Evolutionary conservation across 2,329 filamentous ascomycete genomes (phyloP), one percentile per base, ranked within the genome.

Genomic region (Coleophoma crateriformis): DNA sequence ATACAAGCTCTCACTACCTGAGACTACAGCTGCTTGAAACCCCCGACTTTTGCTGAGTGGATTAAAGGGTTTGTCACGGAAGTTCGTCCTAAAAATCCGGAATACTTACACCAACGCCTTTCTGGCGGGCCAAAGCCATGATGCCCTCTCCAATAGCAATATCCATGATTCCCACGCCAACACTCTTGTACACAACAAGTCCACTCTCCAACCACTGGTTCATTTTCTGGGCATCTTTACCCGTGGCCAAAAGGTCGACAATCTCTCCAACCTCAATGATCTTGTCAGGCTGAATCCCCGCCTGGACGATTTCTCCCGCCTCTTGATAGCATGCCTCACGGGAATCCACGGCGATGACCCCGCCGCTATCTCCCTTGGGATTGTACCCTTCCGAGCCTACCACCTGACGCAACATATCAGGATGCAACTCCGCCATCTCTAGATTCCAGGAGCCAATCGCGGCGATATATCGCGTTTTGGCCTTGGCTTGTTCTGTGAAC

Each of bases 261-360:
- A 39, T 19, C n/a, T 19, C 19, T 8, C 37, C 37, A 2, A 39
- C 37, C 8, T 39, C 37, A 7, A 95, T 87, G 10, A 95, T 76
- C 58, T 94, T 84, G 44, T 81, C 77, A 0, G 87, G 83, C 20
- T 75, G 75, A 32, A 96, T 71, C 0, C 82, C 83, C 0, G 88
- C 88, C 54, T 88, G 80, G 13, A 94, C 84, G 45, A 96, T 75
- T 71, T 96, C 90, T 0, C 90, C 91, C 0, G 90, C 87, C 63
- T 95, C 89, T 58, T 83, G 83, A 41, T 46, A 34, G 20, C 43
- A 46, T 47, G 48, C 10, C 22, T 33, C 14, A 47, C 45, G 34
- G 42, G 17, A n/a, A 50, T 46, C 40, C 20, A 42, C 45, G 33
- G 33, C 14, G 33, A 42, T 37, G 33, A 46, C 7, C 15, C 46